Base-by-base conservation (phyloP, 192 early-diverging fungal genomes). In the Funneliformis geosporum region DNA sequence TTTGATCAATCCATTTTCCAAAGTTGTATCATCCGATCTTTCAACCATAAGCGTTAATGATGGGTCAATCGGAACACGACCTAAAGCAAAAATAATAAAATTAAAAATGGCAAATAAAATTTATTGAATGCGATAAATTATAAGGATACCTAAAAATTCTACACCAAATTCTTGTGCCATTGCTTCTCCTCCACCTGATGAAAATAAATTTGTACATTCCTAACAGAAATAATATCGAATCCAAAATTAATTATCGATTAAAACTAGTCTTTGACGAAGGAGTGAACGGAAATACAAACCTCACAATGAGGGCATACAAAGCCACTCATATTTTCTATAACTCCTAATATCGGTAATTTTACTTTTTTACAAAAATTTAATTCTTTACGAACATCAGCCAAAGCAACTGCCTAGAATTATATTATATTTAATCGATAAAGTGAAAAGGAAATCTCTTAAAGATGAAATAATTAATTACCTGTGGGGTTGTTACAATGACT, bases 281-380 rank as follows among this genome's bases (percentile, higher is more conserved):
- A 2, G 0, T 50, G 16, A 21, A 21, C 7, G 16, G 77, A 59
- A 33, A 40, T 42, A 86, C 86, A 77, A 85, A 87, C 89, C 68
- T 89, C 82, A 83, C 94, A 95, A 50, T 93, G 92, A 28, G 93
- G 94, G 75, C 97, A 99, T 10, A 98, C 90, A 84, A 95, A 99
- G 4, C 96, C 97, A 83, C 93, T 95, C 97, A 99, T 97, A 77
- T 98, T 98, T 81, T 99, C 97, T 27, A 99, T 85, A 21, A 99
- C 88, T 7, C 97, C 97, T 0, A 98, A 87, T 67, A 99, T 88
- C 7, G 91, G 91, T 67, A 99, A 69, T 12, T 90, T 89, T 23
- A 96, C 95, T 78, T 97, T 96, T 21, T 84, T 80, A 83, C 97
- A 99, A 84, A 99, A 99, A 82, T 90, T 95, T 55, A 98, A 86